Evolutionary conservation across 345 rosid species (phyloP).

Genomic region (Salix dunnii): DNA sequence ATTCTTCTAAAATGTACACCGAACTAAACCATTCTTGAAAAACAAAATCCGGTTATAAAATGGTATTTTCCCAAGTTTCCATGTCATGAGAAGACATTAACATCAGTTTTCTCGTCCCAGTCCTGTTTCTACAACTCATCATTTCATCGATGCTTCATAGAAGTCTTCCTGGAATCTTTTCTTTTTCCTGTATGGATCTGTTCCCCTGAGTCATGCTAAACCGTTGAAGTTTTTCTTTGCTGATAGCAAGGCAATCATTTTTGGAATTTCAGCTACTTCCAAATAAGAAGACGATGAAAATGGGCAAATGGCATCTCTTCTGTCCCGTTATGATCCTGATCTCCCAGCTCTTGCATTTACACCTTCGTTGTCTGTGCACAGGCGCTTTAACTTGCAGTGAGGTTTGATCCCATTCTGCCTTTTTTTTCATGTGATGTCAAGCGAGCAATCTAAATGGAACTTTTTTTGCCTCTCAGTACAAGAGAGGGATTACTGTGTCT

Average conservation of each 20-base stretch:
- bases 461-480: constrained; percentile 75
- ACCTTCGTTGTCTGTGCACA: constrained; percentile 61
- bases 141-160: too few relatives aligned
- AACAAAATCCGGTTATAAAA: too few relatives aligned
- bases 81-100: background rate
- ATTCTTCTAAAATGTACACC: too few relatives aligned
- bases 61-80: background rate
- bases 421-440: constrained; percentile 78
- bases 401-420: constrained; percentile 93
- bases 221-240: too few relatives aligned
- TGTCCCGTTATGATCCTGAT: constrained; percentile 88
- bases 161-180: too few relatives aligned
- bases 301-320: constrained; percentile 90
- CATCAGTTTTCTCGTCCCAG: background rate
- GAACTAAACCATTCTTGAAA: too few relatives aligned
- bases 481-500: constrained; percentile 84
- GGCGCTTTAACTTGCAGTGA: constrained; percentile 89
- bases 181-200: too few relatives aligned
- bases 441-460: constrained; percentile 85
- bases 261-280: constrained; percentile 54
- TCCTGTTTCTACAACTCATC: background rate
- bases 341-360: constrained; percentile 96
- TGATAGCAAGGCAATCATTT: background rate
- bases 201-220: too few relatives aligned
- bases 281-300: constrained; percentile 76